phyloP scores from a whole-genome alignment of 345 rosid genomes.

The Hibiscus mutabilis region DNA sequence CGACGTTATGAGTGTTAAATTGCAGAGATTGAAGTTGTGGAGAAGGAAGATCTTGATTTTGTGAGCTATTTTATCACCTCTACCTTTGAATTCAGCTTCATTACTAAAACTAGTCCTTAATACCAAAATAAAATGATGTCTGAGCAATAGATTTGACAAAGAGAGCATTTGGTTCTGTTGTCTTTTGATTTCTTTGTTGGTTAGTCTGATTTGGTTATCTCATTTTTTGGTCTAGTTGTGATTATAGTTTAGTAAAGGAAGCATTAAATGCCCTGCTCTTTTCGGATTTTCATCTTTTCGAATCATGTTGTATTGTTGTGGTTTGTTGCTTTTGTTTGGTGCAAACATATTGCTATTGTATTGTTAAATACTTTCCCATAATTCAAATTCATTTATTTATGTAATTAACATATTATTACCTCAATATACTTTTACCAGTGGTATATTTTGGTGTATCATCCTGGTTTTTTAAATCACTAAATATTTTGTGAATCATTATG shows the following conservation, averaged over 20 bases:
- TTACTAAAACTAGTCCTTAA: neutral
- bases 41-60: constrained; percentile 86
- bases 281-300: neutral
- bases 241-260: neutral
- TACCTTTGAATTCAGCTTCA: neutral
- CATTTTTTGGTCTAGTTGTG: neutral
- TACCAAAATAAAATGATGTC: neutral
- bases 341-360: neutral
- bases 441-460: neutral
- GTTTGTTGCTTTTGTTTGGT: neutral
- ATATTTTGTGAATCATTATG: neutral
- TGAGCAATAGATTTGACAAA: neutral
- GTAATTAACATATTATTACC: neutral
- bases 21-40: constrained; percentile 61
- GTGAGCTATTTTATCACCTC: constrained; percentile 36
- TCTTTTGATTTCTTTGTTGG: neutral
- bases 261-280: neutral
- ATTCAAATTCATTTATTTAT: neutral
- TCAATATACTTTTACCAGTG: neutral
- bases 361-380: neutral
- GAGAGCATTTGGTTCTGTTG: neutral
- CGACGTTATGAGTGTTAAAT: constrained; percentile 77
- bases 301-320: neutral
- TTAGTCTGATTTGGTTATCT: neutral
- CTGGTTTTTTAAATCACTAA: neutral